Evolutionary conservation across 306 rosid genomes (phyloP).

Genomic region (Hippophae tibetana): DNA sequence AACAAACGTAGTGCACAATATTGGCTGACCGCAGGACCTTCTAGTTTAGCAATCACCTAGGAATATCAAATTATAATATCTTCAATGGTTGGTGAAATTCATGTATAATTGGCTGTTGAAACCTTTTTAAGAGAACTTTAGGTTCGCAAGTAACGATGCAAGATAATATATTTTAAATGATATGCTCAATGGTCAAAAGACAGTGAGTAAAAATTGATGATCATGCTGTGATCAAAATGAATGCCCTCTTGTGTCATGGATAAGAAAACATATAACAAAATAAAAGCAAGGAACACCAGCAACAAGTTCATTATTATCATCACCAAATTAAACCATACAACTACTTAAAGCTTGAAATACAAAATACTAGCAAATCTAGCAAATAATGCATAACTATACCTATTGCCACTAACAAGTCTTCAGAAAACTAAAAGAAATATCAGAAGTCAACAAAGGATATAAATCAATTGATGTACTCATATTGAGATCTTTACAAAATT

Average conservation of each 20-base stretch:
- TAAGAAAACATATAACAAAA: too few relatives aligned
- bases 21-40: conserved; percentile 96
- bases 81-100: not conserved
- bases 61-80: conserved; percentile 13
- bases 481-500: conserved; percentile 11
- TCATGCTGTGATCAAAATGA: too few relatives aligned
- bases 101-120: not conserved
- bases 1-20: conserved; percentile 84
- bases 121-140: not conserved
- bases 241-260: too few relatives aligned
- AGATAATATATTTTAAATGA: not conserved
- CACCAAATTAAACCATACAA: too few relatives aligned
- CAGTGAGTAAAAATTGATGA: too few relatives aligned
- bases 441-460: conserved; percentile 7
- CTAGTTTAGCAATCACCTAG: conserved; percentile 97
- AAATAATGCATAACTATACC: not conserved
- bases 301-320: too few relatives aligned
- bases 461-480: conserved; percentile 10
- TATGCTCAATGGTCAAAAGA: not conserved
- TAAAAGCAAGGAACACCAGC: too few relatives aligned
- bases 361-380: not conserved
- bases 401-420: not conserved
- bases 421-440: not conserved
- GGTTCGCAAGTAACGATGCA: not conserved
- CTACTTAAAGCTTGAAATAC: too few relatives aligned